Percentiles rank a stretch among this genome's conserved stretches.
These are phyloP conservation scores for Leptomonas seymouri DNA, from an alignment of 208 protist species.

Conservation along the genomic window DNA sequence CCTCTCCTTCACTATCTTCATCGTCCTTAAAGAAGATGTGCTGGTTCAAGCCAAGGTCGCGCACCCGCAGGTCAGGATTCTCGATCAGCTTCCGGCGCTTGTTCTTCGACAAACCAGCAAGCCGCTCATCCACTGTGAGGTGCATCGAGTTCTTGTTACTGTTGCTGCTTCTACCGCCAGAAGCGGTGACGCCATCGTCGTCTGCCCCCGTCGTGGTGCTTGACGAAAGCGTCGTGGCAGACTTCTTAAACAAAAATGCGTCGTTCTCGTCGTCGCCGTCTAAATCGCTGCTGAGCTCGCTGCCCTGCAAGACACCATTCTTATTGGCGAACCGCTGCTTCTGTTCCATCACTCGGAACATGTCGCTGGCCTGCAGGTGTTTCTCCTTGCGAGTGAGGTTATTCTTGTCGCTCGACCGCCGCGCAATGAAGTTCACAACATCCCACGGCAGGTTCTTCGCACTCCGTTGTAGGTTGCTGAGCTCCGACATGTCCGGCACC, in stretches of 20 bases:
- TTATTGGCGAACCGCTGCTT: slow-evolving; percentile 68
- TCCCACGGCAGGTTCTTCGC: slow-evolving; percentile 92
- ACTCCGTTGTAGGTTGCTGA: slow-evolving; percentile 65
- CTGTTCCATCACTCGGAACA: slow-evolving; percentile 87
- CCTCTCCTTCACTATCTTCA: neutral
- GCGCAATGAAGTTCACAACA: slow-evolving; percentile 85
- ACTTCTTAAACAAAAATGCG: slow-evolving; percentile 54
- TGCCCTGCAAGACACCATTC: slow-evolving; percentile 26
- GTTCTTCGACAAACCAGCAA: slow-evolving; percentile 88
- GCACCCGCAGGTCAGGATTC: slow-evolving; percentile 77
- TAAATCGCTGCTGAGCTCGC: slow-evolving; percentile 4
- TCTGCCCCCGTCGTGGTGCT: neutral
- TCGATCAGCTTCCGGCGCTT: slow-evolving; percentile 84
- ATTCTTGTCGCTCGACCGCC: slow-evolving; percentile 23
- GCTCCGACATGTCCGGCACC: slow-evolving; percentile 94
- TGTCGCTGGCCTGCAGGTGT: slow-evolving; percentile 83
- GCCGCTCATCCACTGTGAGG: slow-evolving; percentile 74
- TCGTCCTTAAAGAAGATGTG: slow-evolving; percentile 66
- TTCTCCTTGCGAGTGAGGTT: slow-evolving; percentile 78
- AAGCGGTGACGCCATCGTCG: neutral
- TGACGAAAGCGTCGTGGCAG: neutral
- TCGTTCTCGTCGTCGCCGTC: slow-evolving; percentile 37
- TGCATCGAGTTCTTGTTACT: slow-evolving; percentile 23
- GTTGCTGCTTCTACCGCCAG: neutral
- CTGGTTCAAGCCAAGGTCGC: slow-evolving; percentile 76